These are phyloP conservation scores for Fusarium guadeloupense DNA, from an alignment of 2,329 filamentous ascomycete species.

Conservation along the genomic window DNA sequence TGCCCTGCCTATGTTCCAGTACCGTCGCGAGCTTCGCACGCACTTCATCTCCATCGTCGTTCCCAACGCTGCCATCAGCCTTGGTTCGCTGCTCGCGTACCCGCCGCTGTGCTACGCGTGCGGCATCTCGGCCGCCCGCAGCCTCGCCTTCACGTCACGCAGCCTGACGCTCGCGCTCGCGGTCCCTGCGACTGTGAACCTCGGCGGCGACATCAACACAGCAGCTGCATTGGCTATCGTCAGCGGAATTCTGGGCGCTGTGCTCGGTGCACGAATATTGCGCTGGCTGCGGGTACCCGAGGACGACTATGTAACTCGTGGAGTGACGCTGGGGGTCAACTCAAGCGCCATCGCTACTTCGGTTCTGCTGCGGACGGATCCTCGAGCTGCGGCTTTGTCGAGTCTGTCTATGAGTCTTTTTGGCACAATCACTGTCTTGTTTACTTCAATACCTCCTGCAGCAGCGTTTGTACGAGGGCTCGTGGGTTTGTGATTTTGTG, in stretches of 20 bases:
- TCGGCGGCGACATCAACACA: constrained; percentile 65
- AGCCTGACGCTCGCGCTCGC: constrained; percentile 70
- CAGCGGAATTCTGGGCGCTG: constrained; percentile 66
- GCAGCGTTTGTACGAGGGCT: constrained; percentile 58
- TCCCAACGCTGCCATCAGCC: constrained; percentile 61
- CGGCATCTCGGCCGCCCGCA: constrained; percentile 62
- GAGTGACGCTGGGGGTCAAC: constrained; percentile 69
- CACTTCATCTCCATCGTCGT: constrained; percentile 64
- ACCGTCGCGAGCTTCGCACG: constrained; percentile 62
- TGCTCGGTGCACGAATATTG: constrained; percentile 62
- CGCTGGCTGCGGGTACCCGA: constrained; percentile 62
- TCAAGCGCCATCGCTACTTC: constrained; percentile 69
- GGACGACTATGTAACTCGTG: constrained; percentile 71
- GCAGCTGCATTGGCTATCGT: constrained; percentile 66
- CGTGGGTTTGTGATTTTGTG: constrained; percentile 51
- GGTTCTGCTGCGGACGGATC: constrained; percentile 63
- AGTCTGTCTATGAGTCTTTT: constrained; percentile 70
- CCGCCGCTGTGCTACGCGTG: constrained; percentile 63
- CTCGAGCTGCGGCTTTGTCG: constrained; percentile 66
- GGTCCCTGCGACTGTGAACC: constrained; percentile 63
- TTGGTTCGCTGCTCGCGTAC: constrained; percentile 66
- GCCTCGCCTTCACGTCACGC: constrained; percentile 64
- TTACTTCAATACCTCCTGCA: constrained; percentile 66
- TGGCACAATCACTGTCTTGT: constrained; percentile 65
- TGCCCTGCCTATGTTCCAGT: constrained; percentile 69